A percentile compares a stretch with the other conserved stretches of the same genome.
Evolutionary conservation across 106 monocot species (phyloP).

Genomic region (Allium fistulosum): DNA sequence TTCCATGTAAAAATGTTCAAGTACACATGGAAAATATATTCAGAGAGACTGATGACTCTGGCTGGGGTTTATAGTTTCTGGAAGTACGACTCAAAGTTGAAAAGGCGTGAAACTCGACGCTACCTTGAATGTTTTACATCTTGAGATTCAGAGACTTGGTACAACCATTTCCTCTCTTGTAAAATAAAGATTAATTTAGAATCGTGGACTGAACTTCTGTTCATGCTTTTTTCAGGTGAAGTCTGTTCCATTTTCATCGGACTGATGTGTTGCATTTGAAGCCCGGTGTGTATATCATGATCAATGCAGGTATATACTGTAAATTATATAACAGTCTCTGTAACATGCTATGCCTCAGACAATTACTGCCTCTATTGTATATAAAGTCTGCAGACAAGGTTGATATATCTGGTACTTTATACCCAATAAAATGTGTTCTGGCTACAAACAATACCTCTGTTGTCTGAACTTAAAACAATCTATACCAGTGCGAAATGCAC

Average conservation of each 20-base stretch:
- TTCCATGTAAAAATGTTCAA: slow-evolving; percentile 18
- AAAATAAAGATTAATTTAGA: no score
- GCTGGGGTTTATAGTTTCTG: slow-evolving; percentile 95
- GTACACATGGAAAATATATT: slow-evolving; percentile 98
- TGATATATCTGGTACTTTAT: no score
- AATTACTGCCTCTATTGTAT: no score
- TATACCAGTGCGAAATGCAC: no score
- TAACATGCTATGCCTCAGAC: no score
- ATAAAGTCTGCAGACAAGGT: no score
- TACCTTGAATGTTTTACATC: slow-evolving; percentile 99
- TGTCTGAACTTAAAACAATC: no score
- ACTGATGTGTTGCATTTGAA: background rate
- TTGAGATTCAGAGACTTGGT: slow-evolving; percentile 86
- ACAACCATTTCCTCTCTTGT: slow-evolving; percentile 1
- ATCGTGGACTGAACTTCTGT: background rate
- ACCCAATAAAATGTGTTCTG: no score
- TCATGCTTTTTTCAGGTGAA: slow-evolving; percentile 1
- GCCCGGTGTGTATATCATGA: no score
- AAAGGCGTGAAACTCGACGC: slow-evolving; percentile 81
- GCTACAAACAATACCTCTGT: no score
- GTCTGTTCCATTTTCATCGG: slow-evolving; percentile 6
- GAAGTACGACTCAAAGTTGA: slow-evolving; percentile 90
- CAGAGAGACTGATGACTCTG: slow-evolving; percentile 85
- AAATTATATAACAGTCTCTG: no score
- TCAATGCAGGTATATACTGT: no score